Base-by-base conservation (phyloP, 441 rosid genomes). In the Euphorbia celastroides region DNA sequence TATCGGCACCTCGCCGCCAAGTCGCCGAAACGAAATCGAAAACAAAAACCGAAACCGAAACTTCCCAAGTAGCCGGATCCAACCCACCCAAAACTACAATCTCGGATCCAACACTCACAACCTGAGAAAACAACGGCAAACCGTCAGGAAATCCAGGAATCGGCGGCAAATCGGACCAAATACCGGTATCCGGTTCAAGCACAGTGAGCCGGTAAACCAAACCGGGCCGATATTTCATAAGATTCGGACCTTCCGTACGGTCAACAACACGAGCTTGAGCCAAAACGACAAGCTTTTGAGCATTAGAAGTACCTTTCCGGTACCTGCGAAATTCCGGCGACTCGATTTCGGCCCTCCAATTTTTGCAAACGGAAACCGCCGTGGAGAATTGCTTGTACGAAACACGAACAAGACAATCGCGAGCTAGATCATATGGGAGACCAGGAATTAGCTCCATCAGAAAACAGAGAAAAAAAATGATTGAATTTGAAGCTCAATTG, bases 71-170 rank as follows among this genome's bases (percentile, higher is more conserved):
- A 13, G 41, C 72, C 46, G 84, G 88, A 63, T 87, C 79, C 69
- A 81, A 65, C 79, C 96, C 96, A 7, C 97, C 97, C 69, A 89
- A 54, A 28, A 84, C 81, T 10, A 89, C 76, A 60, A 92, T 80
- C 34, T 82, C 82, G 67, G 82, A 78, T 34, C 96, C 89, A 23
- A 77, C 81, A 0, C 86, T 73, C 0, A 71, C 82, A 42, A 92
- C 12, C 46, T 67, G 82, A 42, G 89, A 87, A 28, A 84, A 92
- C 80, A 84, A 48, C 8, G 96, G 96, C 44, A 89, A 65, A 13
- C 83, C 85, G 25, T 66, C 30, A 7, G 82, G 17, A 57, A 68
- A 80, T 54, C 67, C 87, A 0, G 89, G 86, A 66, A 79, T 20
- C 61, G 81, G 84, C 19, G 90, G 93, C 66, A 86, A 61, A 59